These are phyloP conservation scores for Pneumocystis wakefieldiae DNA, from an alignment of 1,139 yeast genomes.

Conservation along the genomic window DNA sequence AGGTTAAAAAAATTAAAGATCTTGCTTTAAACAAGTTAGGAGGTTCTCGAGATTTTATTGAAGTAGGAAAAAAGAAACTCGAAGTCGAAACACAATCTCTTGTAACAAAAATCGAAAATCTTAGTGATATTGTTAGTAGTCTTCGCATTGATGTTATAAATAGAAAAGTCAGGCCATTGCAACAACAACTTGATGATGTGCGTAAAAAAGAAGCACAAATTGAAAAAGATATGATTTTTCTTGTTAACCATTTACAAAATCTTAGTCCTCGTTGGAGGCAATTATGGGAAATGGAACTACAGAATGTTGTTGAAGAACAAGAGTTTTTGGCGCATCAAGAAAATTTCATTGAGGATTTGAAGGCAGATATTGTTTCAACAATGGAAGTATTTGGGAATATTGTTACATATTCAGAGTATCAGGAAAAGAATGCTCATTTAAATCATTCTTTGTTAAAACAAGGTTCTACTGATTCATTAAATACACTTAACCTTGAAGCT, in stretches of 20 bases:
- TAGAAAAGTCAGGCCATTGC: conserved; percentile 72
- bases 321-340: conserved; percentile 83
- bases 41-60: neutral
- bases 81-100: conserved; percentile 19
- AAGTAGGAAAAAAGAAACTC: neutral
- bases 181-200: conserved; percentile 55
- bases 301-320: conserved; percentile 84
- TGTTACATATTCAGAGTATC: conserved; percentile 11
- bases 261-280: conserved; percentile 82
- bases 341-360: conserved; percentile 62
- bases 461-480: conserved; percentile 39
- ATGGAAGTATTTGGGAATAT: conserved; percentile 11
- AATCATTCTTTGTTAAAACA: conserved; percentile 18
- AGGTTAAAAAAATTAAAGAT: neutral
- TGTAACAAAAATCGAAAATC: conserved; percentile 70
- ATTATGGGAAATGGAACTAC: conserved; percentile 85
- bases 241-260: conserved; percentile 46
- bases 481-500: conserved; percentile 69
- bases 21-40: neutral
- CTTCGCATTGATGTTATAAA: conserved; percentile 83
- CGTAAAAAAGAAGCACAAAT: conserved; percentile 51
- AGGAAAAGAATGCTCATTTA: conserved; percentile 18
- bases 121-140: conserved; percentile 84
- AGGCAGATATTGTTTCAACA: conserved; percentile 47
- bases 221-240: conserved; percentile 33